These are phyloP conservation scores for Canavalia ensiformis DNA, from an alignment of 306 rosid genomes.

Conservation along the genomic window DNA sequence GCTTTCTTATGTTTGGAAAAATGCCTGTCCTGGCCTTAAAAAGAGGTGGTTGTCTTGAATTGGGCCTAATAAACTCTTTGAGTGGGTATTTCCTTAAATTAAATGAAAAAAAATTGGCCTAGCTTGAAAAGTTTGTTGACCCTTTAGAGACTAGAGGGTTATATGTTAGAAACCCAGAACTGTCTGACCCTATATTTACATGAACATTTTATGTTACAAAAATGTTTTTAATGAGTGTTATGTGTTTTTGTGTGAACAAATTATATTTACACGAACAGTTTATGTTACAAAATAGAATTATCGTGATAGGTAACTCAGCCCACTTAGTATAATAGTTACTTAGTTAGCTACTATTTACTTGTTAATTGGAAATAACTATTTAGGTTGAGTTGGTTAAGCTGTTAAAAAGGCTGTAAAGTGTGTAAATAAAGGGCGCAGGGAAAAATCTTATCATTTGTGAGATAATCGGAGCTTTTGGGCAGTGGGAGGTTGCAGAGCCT, in stretches of 20 bases:
- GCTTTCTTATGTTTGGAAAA: slow-evolving; percentile 24
- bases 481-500: no score
- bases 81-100: neutral
- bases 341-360: no score
- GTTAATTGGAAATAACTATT: no score
- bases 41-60: neutral
- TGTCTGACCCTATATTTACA: slow-evolving; percentile 2
- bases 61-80: neutral
- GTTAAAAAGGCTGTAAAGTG: no score
- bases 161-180: neutral
- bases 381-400: no score
- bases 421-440: no score
- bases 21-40: neutral
- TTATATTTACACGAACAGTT: neutral
- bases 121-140: neutral
- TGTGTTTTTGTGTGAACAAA: neutral
- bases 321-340: no score
- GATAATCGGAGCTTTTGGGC: no score
- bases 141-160: neutral
- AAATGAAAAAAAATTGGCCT: neutral
- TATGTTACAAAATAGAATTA: neutral
- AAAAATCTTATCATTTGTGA: no score
- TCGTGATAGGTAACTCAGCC: no score
- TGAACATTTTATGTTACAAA: neutral
- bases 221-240: no score